phyloP scores from a whole-genome alignment of 768 basidiomycete genomes.

The Clavulina sp. region DNA sequence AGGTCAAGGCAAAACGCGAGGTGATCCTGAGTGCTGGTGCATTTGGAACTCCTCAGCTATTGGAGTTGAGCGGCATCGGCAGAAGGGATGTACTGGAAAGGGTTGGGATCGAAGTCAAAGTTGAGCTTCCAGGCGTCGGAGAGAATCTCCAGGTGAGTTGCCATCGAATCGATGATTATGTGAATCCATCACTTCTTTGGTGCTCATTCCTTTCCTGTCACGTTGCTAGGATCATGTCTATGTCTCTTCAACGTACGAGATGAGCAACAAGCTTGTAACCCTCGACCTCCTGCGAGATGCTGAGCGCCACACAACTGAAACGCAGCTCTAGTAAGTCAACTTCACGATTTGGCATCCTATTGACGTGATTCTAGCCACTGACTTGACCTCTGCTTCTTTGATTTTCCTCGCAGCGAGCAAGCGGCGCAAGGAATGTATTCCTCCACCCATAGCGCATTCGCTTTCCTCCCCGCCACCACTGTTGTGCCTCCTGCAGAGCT shows the following conservation, averaged over 20 bases:
- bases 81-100: constrained; percentile 17
- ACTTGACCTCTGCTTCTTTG: too few relatives aligned
- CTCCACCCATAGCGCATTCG: constrained; percentile 9
- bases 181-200: not conserved
- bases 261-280: constrained; percentile 5
- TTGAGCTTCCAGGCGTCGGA: constrained; percentile 30
- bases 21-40: constrained; percentile 23
- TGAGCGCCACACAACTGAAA: constrained; percentile 3
- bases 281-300: constrained; percentile 7
- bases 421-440: constrained; percentile 5
- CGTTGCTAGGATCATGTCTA: constrained; percentile 7
- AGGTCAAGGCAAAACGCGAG: constrained; percentile 23
- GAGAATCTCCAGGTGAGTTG: constrained; percentile 23
- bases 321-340: constrained; percentile 4
- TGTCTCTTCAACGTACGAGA: constrained; percentile 4
- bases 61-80: constrained; percentile 19
- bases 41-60: constrained; percentile 9
- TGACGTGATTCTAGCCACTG: too few relatives aligned
- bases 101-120: constrained; percentile 18
- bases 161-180: not conserved
- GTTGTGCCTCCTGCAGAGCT: not conserved
- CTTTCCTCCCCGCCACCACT: constrained; percentile 2
- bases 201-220: not conserved
- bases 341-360: not conserved
- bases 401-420: not conserved